Conservation (phyloP, 495 filamentous ascomycete species). For the Rusavskia elegans region DNA sequence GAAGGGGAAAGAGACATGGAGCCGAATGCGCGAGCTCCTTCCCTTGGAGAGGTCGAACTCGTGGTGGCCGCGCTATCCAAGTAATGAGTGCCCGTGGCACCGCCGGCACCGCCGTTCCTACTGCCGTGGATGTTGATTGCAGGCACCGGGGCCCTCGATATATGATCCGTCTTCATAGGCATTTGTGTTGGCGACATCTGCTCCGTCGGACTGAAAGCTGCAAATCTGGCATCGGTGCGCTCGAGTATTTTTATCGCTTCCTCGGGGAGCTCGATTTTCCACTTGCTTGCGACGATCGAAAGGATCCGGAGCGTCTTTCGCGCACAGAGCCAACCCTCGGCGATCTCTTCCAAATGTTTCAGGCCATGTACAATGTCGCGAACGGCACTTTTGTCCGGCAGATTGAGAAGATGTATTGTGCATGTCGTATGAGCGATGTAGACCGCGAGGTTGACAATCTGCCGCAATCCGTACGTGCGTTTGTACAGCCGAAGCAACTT, state of each 20-base stretch:
- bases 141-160: neutral
- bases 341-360: conserved; percentile 91
- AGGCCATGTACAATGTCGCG: conserved; percentile 81
- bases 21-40: neutral
- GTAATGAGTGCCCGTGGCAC: too few species aligned
- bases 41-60: neutral
- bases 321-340: conserved; percentile 85
- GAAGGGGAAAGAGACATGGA: neutral
- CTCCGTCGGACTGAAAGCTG: conserved; percentile 3
- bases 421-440: conserved; percentile 91
- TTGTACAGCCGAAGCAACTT: conserved; percentile 89
- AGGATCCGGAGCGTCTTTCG: conserved; percentile 73
- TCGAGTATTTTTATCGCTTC: conserved; percentile 62
- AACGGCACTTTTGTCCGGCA: conserved; percentile 76
- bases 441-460: conserved; percentile 89
- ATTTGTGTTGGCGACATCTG: neutral
- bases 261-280: conserved; percentile 73
- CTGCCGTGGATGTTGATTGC: neutral
- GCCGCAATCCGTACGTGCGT: conserved; percentile 72
- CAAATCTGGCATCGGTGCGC: conserved; percentile 43
- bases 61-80: too few species aligned
- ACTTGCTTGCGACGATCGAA: conserved; percentile 69
- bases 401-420: conserved; percentile 85
- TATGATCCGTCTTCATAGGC: neutral
- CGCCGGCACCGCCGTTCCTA: neutral